phyloP scores from a whole-genome alignment of 768 basidiomycete species.

The Amanita thiersii region DNA sequence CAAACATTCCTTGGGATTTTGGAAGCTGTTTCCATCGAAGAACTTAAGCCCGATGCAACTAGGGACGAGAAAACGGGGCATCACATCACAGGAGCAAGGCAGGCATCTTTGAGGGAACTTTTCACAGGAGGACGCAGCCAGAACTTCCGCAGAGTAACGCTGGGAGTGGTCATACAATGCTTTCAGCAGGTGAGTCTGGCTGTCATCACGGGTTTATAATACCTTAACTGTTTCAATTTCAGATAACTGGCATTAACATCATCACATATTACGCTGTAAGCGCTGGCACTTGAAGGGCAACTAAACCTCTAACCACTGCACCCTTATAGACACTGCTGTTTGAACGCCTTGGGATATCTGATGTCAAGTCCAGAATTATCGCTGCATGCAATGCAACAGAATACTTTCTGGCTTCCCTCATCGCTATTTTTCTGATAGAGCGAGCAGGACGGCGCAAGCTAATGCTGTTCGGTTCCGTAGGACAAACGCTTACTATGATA shows the following conservation, averaged over 20 bases:
- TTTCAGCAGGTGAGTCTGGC: slow-evolving; percentile 42
- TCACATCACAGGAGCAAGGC: slow-evolving; percentile 8
- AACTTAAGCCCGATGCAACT: slow-evolving; percentile 9
- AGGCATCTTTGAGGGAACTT: slow-evolving; percentile 41
- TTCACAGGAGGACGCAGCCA: slow-evolving; percentile 49
- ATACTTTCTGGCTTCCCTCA: slow-evolving; percentile 62
- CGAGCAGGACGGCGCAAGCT: slow-evolving; percentile 64
- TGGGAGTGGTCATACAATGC: slow-evolving; percentile 53
- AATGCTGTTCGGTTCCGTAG: slow-evolving; percentile 63
- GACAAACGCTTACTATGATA: slow-evolving; percentile 50
- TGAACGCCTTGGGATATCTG: slow-evolving; percentile 49
- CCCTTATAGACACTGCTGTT: slow-evolving; percentile 41
- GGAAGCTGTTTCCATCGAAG: slow-evolving; percentile 43
- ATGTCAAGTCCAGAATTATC: slow-evolving; percentile 51
- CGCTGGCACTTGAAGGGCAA: neutral
- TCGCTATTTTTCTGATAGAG: slow-evolving; percentile 68
- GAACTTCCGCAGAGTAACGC: slow-evolving; percentile 49
- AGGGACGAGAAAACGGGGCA: slow-evolving; percentile 7
- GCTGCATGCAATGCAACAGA: slow-evolving; percentile 66
- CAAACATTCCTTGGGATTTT: slow-evolving; percentile 46
- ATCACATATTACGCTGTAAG: slow-evolving; percentile 48
- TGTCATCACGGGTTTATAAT: neutral
- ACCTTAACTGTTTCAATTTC: neutral
- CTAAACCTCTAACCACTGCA: slow-evolving; percentile 1
- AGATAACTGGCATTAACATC: slow-evolving; percentile 57